Conservation (phyloP, 768 basidiomycete species). For the Macrolepiota dolichaula region DNA sequence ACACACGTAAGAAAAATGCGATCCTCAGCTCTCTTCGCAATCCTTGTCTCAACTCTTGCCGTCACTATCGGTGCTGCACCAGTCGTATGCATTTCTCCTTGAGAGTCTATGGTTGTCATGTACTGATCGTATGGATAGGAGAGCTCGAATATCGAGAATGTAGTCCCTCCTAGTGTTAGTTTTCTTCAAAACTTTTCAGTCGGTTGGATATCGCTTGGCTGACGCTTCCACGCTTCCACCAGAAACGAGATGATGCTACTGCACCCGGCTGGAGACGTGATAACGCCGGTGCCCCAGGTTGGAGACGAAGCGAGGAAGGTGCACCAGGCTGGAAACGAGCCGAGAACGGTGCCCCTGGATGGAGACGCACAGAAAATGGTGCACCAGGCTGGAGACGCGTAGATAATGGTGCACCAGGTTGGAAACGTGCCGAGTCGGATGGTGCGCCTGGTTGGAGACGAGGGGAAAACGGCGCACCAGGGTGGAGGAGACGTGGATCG, state of each 20-base stretch:
- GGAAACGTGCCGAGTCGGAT: not conserved
- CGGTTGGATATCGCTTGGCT: not conserved
- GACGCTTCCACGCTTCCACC: not conserved
- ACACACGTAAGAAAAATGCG: too few species aligned
- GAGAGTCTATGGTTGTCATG: not conserved
- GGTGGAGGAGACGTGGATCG: not conserved
- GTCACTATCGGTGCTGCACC: not conserved
- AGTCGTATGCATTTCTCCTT: not conserved
- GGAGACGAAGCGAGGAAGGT: not conserved
- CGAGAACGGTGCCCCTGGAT: not conserved
- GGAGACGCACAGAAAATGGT: not conserved
- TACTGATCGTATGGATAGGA: not conserved
- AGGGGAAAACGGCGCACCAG: not conserved
- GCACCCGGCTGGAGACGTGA: not conserved
- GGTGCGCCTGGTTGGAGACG: not conserved
- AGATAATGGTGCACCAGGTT: not conserved
- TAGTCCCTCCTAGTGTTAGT: not conserved
- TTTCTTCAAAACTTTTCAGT: not conserved
- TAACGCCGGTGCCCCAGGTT: not conserved
- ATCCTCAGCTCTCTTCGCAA: not conserved
- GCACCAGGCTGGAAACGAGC: not conserved
- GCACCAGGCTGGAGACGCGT: slow-evolving; percentile 5
- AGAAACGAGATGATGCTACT: not conserved
- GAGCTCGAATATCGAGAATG: not conserved
- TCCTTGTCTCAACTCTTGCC: not conserved